Conservation (phyloP, 2,329 filamentous ascomycete species). For the Gremmenia infestans region DNA sequence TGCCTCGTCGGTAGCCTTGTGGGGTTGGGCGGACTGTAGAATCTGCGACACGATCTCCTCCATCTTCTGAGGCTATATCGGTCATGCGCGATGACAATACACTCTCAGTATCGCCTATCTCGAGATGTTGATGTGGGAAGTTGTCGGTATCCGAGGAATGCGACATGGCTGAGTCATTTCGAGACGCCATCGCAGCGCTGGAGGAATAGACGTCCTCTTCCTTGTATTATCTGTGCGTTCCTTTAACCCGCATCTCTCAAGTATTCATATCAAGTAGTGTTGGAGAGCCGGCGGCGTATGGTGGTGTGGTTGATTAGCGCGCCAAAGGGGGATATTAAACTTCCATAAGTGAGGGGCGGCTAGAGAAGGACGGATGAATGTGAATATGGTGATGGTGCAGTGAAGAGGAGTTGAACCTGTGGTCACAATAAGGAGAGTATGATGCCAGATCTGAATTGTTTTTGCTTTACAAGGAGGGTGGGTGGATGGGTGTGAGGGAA, state of each 20-base stretch:
- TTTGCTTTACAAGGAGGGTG: slow-evolving; percentile 19
- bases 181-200: slow-evolving; percentile 21
- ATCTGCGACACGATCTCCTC: slow-evolving; percentile 36
- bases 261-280: slow-evolving; percentile 3
- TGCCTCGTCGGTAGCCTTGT: slow-evolving; percentile 33
- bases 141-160: slow-evolving; percentile 16
- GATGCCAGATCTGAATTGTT: slow-evolving; percentile 29
- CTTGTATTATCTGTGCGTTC: slow-evolving; percentile 7
- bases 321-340: slow-evolving; percentile 14
- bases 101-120: slow-evolving; percentile 38
- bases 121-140: slow-evolving; percentile 22
- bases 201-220: slow-evolving; percentile 8
- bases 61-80: slow-evolving; percentile 50
- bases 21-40: slow-evolving; percentile 29
- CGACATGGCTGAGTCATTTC: slow-evolving; percentile 16
- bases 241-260: slow-evolving; percentile 16
- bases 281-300: slow-evolving; percentile 1
- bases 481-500: background rate
- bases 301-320: slow-evolving; percentile 11
- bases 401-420: background rate
- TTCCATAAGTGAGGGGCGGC: background rate
- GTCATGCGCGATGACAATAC: slow-evolving; percentile 52
- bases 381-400: background rate
- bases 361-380: background rate
- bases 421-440: slow-evolving; percentile 13